Percentiles rank a stretch among this genome's conserved stretches.
Evolutionary conservation across 108 stramenopile genomes (phyloP).

Genomic region (Cylindrotheca closterium): DNA sequence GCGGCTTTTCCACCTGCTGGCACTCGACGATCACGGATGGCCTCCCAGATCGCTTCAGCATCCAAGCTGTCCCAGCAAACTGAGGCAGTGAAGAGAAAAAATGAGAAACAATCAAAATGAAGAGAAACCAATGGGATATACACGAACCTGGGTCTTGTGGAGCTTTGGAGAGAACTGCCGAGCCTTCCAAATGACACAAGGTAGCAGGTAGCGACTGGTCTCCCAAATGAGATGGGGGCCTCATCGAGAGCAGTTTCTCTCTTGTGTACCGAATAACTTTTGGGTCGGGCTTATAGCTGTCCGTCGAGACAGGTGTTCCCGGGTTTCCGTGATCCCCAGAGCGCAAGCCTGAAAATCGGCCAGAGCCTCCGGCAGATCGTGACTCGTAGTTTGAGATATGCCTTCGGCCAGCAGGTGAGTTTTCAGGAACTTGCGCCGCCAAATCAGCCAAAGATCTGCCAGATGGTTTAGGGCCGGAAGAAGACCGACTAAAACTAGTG

Average conservation of each 20-base stretch:
- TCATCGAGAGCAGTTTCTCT: conserved; percentile 72
- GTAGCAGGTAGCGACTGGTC: conserved; percentile 31
- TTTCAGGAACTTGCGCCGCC: conserved; percentile 42
- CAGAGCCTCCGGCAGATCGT: conserved; percentile 5
- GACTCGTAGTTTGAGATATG: conserved; percentile 5
- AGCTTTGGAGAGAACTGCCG: conserved; percentile 45
- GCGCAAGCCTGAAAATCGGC: conserved; percentile 28
- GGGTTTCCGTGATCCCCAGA: conserved; percentile 5
- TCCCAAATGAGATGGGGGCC: conserved; percentile 41
- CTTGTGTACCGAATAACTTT: conserved; percentile 73
- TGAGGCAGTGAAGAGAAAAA: conserved; percentile 10
- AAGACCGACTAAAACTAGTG: conserved; percentile 24
- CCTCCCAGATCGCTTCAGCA: conserved; percentile 78
- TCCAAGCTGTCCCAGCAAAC: conserved; percentile 88
- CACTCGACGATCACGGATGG: conserved; percentile 21
- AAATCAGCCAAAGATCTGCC: conserved; percentile 64
- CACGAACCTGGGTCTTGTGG: conserved; percentile 71
- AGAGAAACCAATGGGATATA: conserved; percentile 5
- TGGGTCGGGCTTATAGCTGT: conserved; percentile 27
- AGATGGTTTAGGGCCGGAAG: conserved; percentile 23
- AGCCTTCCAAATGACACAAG: conserved; percentile 53
- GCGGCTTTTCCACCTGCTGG: conserved; percentile 11
- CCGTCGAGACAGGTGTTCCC: conserved; percentile 16
- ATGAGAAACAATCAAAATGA: conserved; percentile 5
- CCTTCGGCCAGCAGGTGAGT: conserved; percentile 8